These are phyloP conservation scores for Cryptosporidium andersoni DNA, from an alignment of 169 alveolate genomes.

Conservation along the genomic window DNA sequence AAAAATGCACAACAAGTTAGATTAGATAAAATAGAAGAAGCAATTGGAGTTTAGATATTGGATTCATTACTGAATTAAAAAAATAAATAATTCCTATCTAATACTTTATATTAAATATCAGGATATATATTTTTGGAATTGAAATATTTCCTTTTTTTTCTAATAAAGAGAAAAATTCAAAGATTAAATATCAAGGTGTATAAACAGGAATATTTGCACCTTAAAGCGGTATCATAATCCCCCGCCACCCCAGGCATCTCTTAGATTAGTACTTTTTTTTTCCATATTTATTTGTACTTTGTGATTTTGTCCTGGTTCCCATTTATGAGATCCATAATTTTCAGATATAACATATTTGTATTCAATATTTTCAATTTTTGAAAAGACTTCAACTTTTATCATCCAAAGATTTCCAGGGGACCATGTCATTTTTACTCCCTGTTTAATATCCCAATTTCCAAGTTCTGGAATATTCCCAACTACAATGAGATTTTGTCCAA, in stretches of 20 bases:
- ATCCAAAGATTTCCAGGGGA: slow-evolving; percentile 63
- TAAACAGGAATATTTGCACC: too few relatives aligned
- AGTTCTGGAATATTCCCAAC: slow-evolving; percentile 64
- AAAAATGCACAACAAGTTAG: slow-evolving; percentile 68
- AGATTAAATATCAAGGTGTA: background rate
- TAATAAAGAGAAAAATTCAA: background rate
- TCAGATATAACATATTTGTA: slow-evolving; percentile 48
- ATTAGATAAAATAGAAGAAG: slow-evolving; percentile 43
- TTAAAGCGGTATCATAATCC: background rate
- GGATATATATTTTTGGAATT: too few relatives aligned
- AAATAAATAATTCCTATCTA: background rate
- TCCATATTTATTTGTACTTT: slow-evolving; percentile 41
- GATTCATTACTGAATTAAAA: background rate
- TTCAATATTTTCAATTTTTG: slow-evolving; percentile 47
- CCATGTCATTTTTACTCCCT: slow-evolving; percentile 48
- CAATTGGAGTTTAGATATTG: slow-evolving; percentile 21
- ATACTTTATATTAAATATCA: background rate
- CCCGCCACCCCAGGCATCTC: slow-evolving; percentile 72
- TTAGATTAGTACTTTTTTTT: slow-evolving; percentile 29
- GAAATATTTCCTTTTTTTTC: background rate
- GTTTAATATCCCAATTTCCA: slow-evolving; percentile 47
- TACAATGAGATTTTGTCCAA: slow-evolving; percentile 53
- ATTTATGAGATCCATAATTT: background rate
- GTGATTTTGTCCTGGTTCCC: slow-evolving; percentile 71
- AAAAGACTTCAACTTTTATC: background rate